Evolutionary conservation across 352 stramenopile genomes (phyloP).

Genomic region (Phytophthora pini): DNA sequence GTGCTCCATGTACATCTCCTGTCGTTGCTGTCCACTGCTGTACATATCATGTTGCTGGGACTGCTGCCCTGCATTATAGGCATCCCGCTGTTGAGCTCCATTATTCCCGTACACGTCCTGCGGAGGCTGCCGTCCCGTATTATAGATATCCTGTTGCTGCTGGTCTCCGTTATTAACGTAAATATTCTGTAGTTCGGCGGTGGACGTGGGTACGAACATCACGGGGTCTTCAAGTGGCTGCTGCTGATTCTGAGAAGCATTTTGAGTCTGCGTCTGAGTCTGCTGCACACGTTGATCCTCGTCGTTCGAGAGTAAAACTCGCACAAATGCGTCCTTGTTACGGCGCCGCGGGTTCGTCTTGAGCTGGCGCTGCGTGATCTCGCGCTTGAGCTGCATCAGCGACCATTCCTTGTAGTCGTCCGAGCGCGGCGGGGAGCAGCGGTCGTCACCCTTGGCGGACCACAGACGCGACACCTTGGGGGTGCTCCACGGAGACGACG

Average conservation of each 20-base stretch:
- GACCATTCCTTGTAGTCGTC: slow-evolving; percentile 65
- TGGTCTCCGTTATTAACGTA: slow-evolving; percentile 32
- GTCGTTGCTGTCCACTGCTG: slow-evolving; percentile 7
- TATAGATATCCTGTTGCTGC: slow-evolving; percentile 21
- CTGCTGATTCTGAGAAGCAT: slow-evolving; percentile 9
- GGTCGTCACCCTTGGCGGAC: slow-evolving; percentile 50
- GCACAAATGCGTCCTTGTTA: slow-evolving; percentile 58
- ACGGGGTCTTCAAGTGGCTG: slow-evolving; percentile 21
- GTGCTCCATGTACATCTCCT: slow-evolving; percentile 15
- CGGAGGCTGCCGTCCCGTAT: slow-evolving; percentile 3
- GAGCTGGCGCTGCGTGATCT: slow-evolving; percentile 59
- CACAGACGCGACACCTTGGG: slow-evolving; percentile 48
- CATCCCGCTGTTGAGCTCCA: slow-evolving; percentile 6
- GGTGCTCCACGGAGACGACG: slow-evolving; percentile 27
- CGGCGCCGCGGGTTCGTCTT: slow-evolving; percentile 50
- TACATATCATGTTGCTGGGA: slow-evolving; percentile 7
- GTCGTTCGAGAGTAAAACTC: slow-evolving; percentile 44
- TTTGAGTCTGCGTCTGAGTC: slow-evolving; percentile 8
- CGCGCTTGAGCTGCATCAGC: slow-evolving; percentile 56
- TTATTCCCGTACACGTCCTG: slow-evolving; percentile 10
- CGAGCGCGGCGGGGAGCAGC: slow-evolving; percentile 49
- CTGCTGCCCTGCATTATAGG: slow-evolving; percentile 7
- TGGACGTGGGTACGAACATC: slow-evolving; percentile 29
- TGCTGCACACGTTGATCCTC: slow-evolving; percentile 4
- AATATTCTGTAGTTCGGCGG: slow-evolving; percentile 26